Evolutionary conservation across 169 alveolate species (phyloP), one percentile per base, ranked within the genome.

Genomic region (Plasmodium coatneyi): DNA sequence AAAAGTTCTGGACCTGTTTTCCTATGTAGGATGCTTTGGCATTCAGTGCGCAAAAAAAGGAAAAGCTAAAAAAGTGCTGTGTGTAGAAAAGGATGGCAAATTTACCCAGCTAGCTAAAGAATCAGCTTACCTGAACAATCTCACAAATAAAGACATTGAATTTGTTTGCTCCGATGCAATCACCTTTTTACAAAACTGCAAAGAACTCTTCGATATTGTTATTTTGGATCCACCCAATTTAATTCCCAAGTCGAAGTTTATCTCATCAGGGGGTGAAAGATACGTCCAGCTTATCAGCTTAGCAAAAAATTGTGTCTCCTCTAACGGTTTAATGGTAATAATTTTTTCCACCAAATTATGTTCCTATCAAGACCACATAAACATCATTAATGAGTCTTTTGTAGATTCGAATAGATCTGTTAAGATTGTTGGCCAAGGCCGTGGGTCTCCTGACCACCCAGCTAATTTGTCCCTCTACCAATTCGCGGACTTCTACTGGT

Each of bases 201-300:
- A 87, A 7, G 80, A 87, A 76, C 43, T 78, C 10, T 87, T 87
- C 70, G 93, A 87, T 22, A 87, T 87, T 56, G 70, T 87, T 2
- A 78, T 87, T 54, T 41, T 87, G 32, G 93, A 87, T 36, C 93
- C 93, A 6, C 93, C 93, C n/a, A 87, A 87, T 87, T 79, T 87
- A 54, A 87, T 87, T 1, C 93, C 93, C 12, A 87, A 78, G 30
- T 87, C 93, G 3, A 76, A 87, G 5, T 78, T 87, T 56, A 7
- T 87, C 49, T 71, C 56, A 19, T 87, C 93, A 1, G 93, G 93
- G 5, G 5, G 70, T 3, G 60, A 54, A 60, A 56, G 81, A 39
- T 87, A 87, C 16, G 46, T 79, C 14, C 81, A 87, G 19, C 30
- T 87, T 28, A 87, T 87, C 80, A 34, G 34, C n/a, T 30, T 87